Conservation (phyloP, 345 rosid genomes). For the Boechera divaricarpa region DNA sequence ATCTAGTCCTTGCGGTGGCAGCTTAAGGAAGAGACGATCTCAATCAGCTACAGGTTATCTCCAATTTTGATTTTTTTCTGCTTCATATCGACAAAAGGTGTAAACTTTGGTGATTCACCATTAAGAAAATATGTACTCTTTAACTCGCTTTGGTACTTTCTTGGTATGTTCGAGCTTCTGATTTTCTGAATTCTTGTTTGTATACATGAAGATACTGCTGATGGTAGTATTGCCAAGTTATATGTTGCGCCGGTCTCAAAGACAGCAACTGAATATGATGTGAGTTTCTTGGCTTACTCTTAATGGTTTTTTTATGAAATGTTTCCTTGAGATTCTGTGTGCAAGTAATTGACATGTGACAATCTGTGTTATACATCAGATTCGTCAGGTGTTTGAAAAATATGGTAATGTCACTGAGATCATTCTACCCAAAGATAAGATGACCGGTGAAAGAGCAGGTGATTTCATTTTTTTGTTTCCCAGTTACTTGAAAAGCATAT, state of each 20-base stretch:
- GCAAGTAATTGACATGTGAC: background rate
- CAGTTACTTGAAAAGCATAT: background rate
- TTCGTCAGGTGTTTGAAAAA: conserved; percentile 69
- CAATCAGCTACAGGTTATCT: conserved; percentile 46
- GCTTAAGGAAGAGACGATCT: conserved; percentile 58
- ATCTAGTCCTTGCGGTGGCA: conserved; percentile 41
- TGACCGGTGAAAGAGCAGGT: conserved; percentile 76
- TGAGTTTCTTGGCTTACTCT: conserved; percentile 46
- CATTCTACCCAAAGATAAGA: conserved; percentile 75
- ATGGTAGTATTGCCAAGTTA: conserved; percentile 60
- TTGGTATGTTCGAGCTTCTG: background rate
- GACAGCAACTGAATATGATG: conserved; percentile 62
- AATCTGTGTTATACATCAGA: conserved; percentile 46
- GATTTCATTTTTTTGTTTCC: background rate
- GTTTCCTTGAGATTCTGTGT: conserved; percentile 1
- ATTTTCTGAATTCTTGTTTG: background rate
- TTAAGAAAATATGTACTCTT: background rate
- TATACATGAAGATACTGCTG: conserved; percentile 54
- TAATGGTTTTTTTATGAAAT: conserved; percentile 10
- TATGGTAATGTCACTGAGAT: conserved; percentile 77
- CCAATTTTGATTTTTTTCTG: conserved; percentile 1
- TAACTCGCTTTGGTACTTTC: background rate
- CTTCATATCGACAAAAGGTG: conserved; percentile 2
- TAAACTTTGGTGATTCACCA: conserved; percentile 4
- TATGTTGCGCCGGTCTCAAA: conserved; percentile 70